Percentiles rank a stretch among this genome's conserved stretches.
These are phyloP conservation scores for Mrakia gelida DNA, from an alignment of 768 basidiomycete species.

Conservation along the genomic window DNA sequence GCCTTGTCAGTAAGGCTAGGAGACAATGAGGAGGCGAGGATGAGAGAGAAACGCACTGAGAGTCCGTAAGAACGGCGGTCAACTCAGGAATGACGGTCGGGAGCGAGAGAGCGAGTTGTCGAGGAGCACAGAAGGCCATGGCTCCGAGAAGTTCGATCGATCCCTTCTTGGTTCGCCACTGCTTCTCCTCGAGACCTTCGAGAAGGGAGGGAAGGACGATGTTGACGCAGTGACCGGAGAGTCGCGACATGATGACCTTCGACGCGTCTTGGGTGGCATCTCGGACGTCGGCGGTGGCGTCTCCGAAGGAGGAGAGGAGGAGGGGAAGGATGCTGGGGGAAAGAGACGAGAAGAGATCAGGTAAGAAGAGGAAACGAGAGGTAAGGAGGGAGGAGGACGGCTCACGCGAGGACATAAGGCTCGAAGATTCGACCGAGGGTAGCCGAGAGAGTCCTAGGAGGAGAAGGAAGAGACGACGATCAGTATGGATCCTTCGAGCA, in stretches of 20 bases:
- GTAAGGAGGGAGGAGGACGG: background rate
- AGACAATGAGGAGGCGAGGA: background rate
- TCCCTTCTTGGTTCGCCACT: constrained; percentile 93
- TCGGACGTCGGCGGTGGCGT: constrained; percentile 76
- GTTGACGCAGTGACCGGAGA: constrained; percentile 77
- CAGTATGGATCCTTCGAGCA: background rate
- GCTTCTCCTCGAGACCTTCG: constrained; percentile 90
- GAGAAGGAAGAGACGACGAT: background rate
- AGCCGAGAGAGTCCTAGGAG: constrained; percentile 60
- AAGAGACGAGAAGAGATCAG: constrained; percentile 38
- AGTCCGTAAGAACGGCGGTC: constrained; percentile 90
- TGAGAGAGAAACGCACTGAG: constrained; percentile 51
- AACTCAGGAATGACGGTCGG: constrained; percentile 96
- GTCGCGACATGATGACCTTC: constrained; percentile 87
- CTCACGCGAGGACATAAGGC: constrained; percentile 30
- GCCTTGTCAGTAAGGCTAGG: background rate
- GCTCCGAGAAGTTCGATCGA: constrained; percentile 94
- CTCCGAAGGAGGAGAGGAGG: constrained; percentile 79
- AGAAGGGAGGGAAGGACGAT: constrained; percentile 85
- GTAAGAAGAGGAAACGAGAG: too few species aligned
- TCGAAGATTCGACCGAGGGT: constrained; percentile 83
- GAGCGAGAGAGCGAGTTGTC: constrained; percentile 86
- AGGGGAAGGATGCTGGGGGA: constrained; percentile 70
- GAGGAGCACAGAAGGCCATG: constrained; percentile 98
- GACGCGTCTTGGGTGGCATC: constrained; percentile 90